Conservation (phyloP, 805 yeast species). For the Ogataea paradorogensis region DNA sequence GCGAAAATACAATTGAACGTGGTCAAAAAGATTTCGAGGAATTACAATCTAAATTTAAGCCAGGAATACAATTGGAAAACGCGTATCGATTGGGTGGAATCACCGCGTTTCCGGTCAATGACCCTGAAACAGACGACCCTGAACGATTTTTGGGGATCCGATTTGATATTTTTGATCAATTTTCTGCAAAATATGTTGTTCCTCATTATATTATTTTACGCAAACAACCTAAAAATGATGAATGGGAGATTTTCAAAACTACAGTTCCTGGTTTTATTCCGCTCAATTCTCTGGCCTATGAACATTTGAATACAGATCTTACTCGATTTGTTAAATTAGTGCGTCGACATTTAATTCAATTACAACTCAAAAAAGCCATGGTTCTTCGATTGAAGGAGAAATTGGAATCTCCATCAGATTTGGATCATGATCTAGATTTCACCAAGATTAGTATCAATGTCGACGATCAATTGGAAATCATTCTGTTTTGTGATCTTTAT, state of each 20-base stretch:
- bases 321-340: conserved; percentile 26
- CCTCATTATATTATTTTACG: conserved; percentile 50
- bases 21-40: conserved; percentile 8
- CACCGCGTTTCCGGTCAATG: conserved; percentile 50
- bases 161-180: conserved; percentile 41
- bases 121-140: conserved; percentile 21
- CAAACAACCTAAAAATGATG: conserved; percentile 23
- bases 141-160: conserved; percentile 44
- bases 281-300: conserved; percentile 20
- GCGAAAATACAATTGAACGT: conserved; percentile 1
- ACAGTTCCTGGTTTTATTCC: conserved; percentile 35
- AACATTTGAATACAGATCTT: conserved; percentile 27
- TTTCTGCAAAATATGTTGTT: conserved; percentile 29
- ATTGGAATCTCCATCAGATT: conserved; percentile 12
- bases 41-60: conserved; percentile 22
- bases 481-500: conserved; percentile 24
- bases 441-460: conserved; percentile 26
- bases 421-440: conserved; percentile 29
- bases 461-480: conserved; percentile 17
- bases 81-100: conserved; percentile 47
- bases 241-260: conserved; percentile 34
- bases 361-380: conserved; percentile 21
- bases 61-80: conserved; percentile 43
- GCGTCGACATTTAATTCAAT: conserved; percentile 24
- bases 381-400: conserved; percentile 15